Evolutionary conservation across 352 stramenopile species (phyloP).

Genomic region (Halophytophthora batemanensis): DNA sequence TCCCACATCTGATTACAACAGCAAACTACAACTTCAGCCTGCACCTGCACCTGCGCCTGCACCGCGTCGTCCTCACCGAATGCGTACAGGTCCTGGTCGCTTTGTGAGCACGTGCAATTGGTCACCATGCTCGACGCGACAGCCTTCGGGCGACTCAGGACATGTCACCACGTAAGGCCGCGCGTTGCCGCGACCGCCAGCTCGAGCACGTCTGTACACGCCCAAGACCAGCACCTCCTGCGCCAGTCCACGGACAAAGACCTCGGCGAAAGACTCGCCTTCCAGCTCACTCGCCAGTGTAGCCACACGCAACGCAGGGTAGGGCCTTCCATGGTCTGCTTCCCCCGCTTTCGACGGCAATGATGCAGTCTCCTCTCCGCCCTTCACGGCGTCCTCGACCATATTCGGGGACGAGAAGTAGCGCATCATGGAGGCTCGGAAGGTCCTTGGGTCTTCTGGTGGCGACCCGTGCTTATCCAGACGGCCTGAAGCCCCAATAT

Average conservation of each 20-base stretch:
- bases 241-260: slow-evolving; percentile 39
- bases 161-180: slow-evolving; percentile 60
- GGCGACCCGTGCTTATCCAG: neutral
- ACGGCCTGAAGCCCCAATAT: neutral
- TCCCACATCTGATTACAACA: too few relatives aligned
- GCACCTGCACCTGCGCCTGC: neutral
- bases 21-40: neutral
- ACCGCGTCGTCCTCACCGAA: slow-evolving; percentile 12
- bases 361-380: neutral
- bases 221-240: slow-evolving; percentile 45
- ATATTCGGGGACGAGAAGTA: slow-evolving; percentile 3
- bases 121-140: slow-evolving; percentile 36
- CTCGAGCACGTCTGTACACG: slow-evolving; percentile 40
- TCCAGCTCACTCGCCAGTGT: slow-evolving; percentile 31
- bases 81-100: slow-evolving; percentile 18
- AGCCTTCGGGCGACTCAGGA: slow-evolving; percentile 20
- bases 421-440: slow-evolving; percentile 15
- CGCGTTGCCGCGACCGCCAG: slow-evolving; percentile 33
- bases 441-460: slow-evolving; percentile 1
- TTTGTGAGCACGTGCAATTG: slow-evolving; percentile 41
- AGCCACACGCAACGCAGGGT: slow-evolving; percentile 32
- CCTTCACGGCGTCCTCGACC: neutral
- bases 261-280: slow-evolving; percentile 30
- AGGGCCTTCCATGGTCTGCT: neutral
- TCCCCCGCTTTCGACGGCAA: neutral